Evolutionary conservation across 2,329 filamentous ascomycete species (phyloP), one percentile per base, ranked within the genome.

Genomic region (Triangularia setosa): DNA sequence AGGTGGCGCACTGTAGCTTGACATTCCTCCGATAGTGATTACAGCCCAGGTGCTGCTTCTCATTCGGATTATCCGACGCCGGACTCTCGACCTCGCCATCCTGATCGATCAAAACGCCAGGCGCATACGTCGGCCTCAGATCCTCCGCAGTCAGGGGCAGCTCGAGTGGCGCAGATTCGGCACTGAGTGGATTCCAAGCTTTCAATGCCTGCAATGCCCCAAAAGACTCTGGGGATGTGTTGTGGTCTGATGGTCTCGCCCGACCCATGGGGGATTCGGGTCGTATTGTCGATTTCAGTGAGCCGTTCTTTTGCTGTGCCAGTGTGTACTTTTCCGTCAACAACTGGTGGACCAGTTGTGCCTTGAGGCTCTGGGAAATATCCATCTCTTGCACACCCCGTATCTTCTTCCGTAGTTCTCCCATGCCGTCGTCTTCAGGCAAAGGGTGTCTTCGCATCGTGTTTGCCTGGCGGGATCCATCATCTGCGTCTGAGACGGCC

Each of bases 1-100:
- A 99, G 25, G 90, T 89, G 69, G 87, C 92, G 76, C 95, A 99
- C 78, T 99, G 93, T 33, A 98, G 80, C 76, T 98, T 98, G 71
- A 99, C 92, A 71, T 98, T 98, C 68, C 95, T 88, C 73, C 91
- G 92, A 76, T 99, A 99, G 77, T 99, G 95, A 71, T 89, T 83
- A 75, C 95, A 99, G 0, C 95, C 95, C 4, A 97, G 78, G 28
- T 82, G 79, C 2, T 78, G 80, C 23, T 80, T 78, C 5, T 63
- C 59, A 7, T 69, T 68, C 16, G 69, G 69, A 2, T 64, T 68
- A 24, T 77, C 76, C 30, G 77, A 75, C 67, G 75, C 75, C 75
- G 75, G 63, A 28, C 77, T 74, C 67, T 76, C 75, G 48, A 83
- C 81, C 12, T 82, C 82, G 6, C 78, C 75, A 30, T 84, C 81